Percentiles rank a stretch among this genome's conserved stretches.
These are phyloP conservation scores for Cyberlindnera mississippiensis DNA, from an alignment of 805 yeast genomes.

Conservation along the genomic window DNA sequence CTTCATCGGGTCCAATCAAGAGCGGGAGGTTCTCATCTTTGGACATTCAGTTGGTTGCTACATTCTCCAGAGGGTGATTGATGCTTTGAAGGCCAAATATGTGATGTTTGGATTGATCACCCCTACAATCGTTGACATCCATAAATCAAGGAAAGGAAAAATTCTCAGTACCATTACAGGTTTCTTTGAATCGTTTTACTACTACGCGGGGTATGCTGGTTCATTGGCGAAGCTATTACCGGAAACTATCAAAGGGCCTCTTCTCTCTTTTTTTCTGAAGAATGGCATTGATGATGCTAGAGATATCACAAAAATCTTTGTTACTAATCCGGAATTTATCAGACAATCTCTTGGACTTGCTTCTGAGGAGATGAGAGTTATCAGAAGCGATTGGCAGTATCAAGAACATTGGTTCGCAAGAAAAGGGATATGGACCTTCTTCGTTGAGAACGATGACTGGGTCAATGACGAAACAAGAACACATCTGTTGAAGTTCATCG, in stretches of 20 bases:
- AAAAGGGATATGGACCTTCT: constrained; percentile 46
- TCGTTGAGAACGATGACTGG: constrained; percentile 66
- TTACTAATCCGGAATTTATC: constrained; percentile 40
- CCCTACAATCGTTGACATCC: constrained; percentile 66
- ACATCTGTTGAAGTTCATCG: constrained; percentile 33
- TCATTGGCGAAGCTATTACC: constrained; percentile 26
- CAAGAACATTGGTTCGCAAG: constrained; percentile 44
- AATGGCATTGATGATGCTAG: constrained; percentile 12
- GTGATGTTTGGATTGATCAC: constrained; percentile 57
- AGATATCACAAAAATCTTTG: constrained; percentile 39
- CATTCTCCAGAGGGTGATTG: constrained; percentile 51
- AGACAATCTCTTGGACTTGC: constrained; percentile 56
- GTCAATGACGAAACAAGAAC: constrained; percentile 49
- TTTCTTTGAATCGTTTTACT: constrained; percentile 29
- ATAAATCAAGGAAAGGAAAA: constrained; percentile 39
- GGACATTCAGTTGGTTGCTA: constrained; percentile 76
- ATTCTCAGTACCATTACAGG: constrained; percentile 27
- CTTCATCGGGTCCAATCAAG: constrained; percentile 20
- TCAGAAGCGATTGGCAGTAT: constrained; percentile 44
- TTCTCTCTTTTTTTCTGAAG: constrained; percentile 9
- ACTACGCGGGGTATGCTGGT: constrained; percentile 29
- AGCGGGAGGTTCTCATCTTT: constrained; percentile 41
- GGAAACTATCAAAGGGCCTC: constrained; percentile 7
- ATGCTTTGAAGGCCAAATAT: constrained; percentile 27
- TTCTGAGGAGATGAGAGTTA: constrained; percentile 51